Conservation (phyloP, 352 stramenopile genomes). For the Hyaloperonospora brassicae region DNA sequence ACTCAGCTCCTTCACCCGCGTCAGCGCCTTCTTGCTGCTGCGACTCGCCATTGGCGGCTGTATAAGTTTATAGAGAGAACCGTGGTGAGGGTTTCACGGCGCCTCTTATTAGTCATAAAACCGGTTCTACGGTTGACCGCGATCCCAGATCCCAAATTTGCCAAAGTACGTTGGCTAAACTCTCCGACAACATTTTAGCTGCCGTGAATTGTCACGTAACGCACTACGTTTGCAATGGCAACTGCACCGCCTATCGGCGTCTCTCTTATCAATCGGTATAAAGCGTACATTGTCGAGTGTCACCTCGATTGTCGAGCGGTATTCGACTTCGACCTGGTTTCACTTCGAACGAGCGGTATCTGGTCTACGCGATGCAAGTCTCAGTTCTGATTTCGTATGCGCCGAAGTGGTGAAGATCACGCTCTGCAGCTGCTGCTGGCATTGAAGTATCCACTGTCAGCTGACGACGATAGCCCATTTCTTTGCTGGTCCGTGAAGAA, state of each 20-base stretch:
- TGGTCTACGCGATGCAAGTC: neutral
- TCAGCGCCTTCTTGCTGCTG: constrained; percentile 48
- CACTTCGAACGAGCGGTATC: neutral
- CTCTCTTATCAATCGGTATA: constrained; percentile 7
- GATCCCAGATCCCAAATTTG: constrained; percentile 10
- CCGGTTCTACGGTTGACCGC: neutral
- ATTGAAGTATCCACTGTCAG: constrained; percentile 21
- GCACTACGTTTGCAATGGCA: constrained; percentile 55
- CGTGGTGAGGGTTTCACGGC: too few relatives aligned
- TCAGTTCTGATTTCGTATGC: neutral
- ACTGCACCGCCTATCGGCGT: constrained; percentile 18
- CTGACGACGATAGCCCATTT: constrained; percentile 19
- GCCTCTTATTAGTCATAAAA: neutral
- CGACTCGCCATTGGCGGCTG: neutral
- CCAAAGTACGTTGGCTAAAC: too few relatives aligned
- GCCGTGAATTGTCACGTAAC: constrained; percentile 1
- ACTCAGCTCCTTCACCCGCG: constrained; percentile 67
- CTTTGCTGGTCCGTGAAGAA: constrained; percentile 38
- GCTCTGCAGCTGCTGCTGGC: constrained; percentile 23
- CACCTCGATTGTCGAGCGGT: too few relatives aligned
- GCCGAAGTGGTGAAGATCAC: constrained; percentile 11
- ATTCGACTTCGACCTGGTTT: too few relatives aligned
- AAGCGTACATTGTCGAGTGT: neutral
- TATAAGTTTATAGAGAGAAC: too few relatives aligned
- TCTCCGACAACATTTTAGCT: too few relatives aligned